Base-by-base conservation (phyloP, 768 basidiomycete genomes). In the Boletus tylopilopsis region DNA sequence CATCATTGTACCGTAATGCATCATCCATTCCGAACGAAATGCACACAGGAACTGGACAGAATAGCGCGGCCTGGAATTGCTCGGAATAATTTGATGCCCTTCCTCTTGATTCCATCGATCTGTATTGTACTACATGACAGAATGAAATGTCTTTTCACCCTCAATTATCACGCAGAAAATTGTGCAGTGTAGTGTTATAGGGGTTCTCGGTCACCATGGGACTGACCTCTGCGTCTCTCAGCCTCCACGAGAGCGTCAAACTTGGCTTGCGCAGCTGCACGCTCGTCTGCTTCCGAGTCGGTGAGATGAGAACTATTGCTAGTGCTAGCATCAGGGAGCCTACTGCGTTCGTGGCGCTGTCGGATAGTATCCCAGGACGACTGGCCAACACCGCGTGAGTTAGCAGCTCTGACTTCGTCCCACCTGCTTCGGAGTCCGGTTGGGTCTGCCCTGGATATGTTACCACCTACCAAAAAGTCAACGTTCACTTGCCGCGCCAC, bases 361-460 rank as follows among this genome's bases (percentile, higher is more conserved):
- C 87, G 80, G 19, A 89, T 71, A 22, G 68, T 63, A 57, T 88
- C 87, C 87, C 87, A 88, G 4, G 83, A 73, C 18, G 87, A 87
- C 4, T 62, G 64, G 34, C 64, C 72, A 15, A 67, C 50, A 25
- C 65, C 69, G 18, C 70, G 65, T 15, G 68, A 70, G 51, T 84
- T 84, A 27, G 70, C 76, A 37, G 71, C 69, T 46, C 85, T 80
- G 40, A 89, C 82, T 53, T 82, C 76, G 29, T 85, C 83, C 87
- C 87, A 89, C 51, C 72, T 78, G 44, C 67, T 77, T 32, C 50
- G 51, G 42, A 62, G 49, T 48, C 25, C 46, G 21, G 39, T 29
- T n/a, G 47, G 49, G 19, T 47, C 49, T 23, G 56, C 38, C 16
- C 29, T 50, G n/a, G 55, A 44, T 19, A 33, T 11, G 18, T 42